phyloP scores from a whole-genome alignment of 1,284 basidiomycete species.

The Naganishia albida region DNA sequence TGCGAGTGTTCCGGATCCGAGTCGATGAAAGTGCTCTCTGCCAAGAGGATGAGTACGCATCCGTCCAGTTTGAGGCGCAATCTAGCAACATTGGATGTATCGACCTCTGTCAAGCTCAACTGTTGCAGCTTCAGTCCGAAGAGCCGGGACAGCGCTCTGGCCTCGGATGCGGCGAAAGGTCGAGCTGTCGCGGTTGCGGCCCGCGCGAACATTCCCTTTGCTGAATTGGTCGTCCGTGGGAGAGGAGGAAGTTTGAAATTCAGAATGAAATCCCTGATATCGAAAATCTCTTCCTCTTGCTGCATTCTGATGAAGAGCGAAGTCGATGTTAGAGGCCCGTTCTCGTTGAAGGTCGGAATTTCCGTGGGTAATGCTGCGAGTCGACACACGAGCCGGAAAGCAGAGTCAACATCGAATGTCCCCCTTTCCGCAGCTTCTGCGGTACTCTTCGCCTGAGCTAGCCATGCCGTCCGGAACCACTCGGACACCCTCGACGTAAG shows the following conservation, averaged over 20 bases:
- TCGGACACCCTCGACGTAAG: conserved; percentile 77
- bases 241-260: conserved; percentile 62
- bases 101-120: background rate
- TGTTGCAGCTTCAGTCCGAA: conserved; percentile 18
- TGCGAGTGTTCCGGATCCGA: conserved; percentile 23
- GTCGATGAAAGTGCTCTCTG: conserved; percentile 24
- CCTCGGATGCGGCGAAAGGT: background rate
- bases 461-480: conserved; percentile 79
- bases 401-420: conserved; percentile 50
- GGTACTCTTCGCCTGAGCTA: conserved; percentile 8
- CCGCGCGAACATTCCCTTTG: background rate
- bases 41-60: conserved; percentile 13
- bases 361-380: conserved; percentile 63
- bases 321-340: conserved; percentile 35
- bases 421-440: conserved; percentile 1
- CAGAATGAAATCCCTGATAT: conserved; percentile 71
- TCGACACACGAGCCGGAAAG: conserved; percentile 65
- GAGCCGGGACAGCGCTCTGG: conserved; percentile 10
- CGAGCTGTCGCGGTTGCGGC: background rate
- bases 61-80: conserved; percentile 9
- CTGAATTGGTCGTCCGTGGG: background rate
- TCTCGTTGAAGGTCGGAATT: conserved; percentile 42
- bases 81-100: conserved; percentile 4
- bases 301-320: conserved; percentile 62
- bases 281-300: conserved; percentile 61